These are phyloP conservation scores for Suillus plorans DNA, from an alignment of 768 basidiomycete genomes.

Conservation along the genomic window DNA sequence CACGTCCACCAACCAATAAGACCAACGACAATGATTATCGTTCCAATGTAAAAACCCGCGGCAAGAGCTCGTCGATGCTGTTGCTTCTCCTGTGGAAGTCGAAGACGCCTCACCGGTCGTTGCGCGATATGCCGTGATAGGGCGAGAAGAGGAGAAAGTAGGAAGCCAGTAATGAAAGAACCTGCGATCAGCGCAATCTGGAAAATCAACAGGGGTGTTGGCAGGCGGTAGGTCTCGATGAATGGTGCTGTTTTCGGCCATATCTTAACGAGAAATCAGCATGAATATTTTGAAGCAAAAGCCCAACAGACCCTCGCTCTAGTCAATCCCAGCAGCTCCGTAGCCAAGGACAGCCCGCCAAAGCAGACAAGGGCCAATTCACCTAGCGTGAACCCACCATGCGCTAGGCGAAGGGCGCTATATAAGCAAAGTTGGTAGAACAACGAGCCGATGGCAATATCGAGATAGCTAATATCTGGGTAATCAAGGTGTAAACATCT, in stretches of 20 bases:
- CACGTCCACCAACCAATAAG: constrained; percentile 91
- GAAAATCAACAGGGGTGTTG: constrained; percentile 88
- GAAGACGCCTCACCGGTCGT: constrained; percentile 77
- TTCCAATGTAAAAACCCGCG: constrained; percentile 77
- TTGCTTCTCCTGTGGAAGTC: constrained; percentile 79
- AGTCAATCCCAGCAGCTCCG: constrained; percentile 86
- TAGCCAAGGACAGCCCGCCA: constrained; percentile 81
- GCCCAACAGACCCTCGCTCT: constrained; percentile 58
- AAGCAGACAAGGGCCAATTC: constrained; percentile 89
- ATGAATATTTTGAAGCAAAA: background rate
- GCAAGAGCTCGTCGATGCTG: constrained; percentile 83
- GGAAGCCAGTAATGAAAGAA: constrained; percentile 87
- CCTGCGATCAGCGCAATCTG: constrained; percentile 93
- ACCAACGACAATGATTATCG: constrained; percentile 74
- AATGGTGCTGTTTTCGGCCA: constrained; percentile 78
- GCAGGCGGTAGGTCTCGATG: constrained; percentile 89
- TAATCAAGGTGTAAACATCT: constrained; percentile 8
- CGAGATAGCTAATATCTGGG: constrained; percentile 76
- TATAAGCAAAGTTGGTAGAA: constrained; percentile 95
- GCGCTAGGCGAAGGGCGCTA: constrained; percentile 82
- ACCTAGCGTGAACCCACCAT: constrained; percentile 93
- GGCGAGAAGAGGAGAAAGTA: constrained; percentile 90
- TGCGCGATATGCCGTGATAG: constrained; percentile 91
- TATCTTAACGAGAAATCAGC: constrained; percentile 46
- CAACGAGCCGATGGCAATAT: constrained; percentile 66